Base-by-base conservation (phyloP, 1,139 yeast species). In the Entelexis paramagnoliae region DNA sequence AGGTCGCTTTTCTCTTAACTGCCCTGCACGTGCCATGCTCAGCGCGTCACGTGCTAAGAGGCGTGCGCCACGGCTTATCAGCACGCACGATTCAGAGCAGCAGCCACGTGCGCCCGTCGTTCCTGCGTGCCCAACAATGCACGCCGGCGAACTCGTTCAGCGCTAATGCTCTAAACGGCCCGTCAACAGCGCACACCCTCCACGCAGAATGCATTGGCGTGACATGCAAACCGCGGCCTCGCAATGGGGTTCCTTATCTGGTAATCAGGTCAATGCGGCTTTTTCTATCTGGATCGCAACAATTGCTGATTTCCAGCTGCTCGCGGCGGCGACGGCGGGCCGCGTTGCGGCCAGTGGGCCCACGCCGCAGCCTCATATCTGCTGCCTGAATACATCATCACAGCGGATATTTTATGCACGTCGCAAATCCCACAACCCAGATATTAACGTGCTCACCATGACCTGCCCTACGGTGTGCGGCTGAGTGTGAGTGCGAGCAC, bases 1-100 rank as follows among this genome's bases (percentile, higher is more conserved):
- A 20, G 41, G 16, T 36, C 28, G 41, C 20, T n/a, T 36, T 36
- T 32, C 34, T 32, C 34, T 32, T 32, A 32, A 32, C 9, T 11
- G 32, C 32, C 17, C 20, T 3, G 16, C 24, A 35, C 24, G 39
- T 35, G 24, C 17, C 6, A 35, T 35, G 39, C n/a, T 17, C 8
- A 11, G 16, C n/a, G n/a, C 13, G 4, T 40, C 33, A 40, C 43
- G n/a, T 40, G 33, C 3, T n/a, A 2, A 8, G 33, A 2, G 7
- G 33, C 34, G 34, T 41, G 45, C 45, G 45, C 45, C 45, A 41
- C 34, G 45, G 45, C 45, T 41, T 41, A 41, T 41, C 45, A 41
- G 45, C 45, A 24, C 45, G 17, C 45, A 41, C 45, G 6, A 29
- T 28, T 41, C 26, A 13, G 42, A 38, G 14, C 10, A 8, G 26